Conservation (phyloP, 108 stramenopile species). For the Parmales sp. region DNA sequence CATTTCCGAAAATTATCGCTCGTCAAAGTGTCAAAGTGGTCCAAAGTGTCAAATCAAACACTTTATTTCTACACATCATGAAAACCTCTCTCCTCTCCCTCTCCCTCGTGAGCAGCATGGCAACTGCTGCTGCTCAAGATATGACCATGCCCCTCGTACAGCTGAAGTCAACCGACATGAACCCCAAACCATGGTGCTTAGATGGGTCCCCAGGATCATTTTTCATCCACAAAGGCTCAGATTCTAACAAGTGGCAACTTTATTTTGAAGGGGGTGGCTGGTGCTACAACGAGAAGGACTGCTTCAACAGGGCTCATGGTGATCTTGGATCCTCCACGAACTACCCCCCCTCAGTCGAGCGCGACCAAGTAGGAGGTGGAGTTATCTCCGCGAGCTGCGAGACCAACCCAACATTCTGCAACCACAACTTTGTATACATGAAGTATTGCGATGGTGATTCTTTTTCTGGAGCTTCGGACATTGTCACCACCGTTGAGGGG, state of each 20-base stretch:
- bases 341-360: background rate
- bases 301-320: background rate
- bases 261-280: slow-evolving; percentile 5
- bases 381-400: background rate
- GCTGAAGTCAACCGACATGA: no score
- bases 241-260: background rate
- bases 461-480: background rate
- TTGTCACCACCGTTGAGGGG: background rate
- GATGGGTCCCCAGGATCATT: no score
- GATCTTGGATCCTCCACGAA: background rate
- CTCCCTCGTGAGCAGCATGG: no score
- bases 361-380: background rate
- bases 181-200: no score
- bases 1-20: no score
- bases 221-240: no score
- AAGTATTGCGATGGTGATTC: slow-evolving; percentile 4
- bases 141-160: no score
- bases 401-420: background rate
- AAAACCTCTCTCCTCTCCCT: no score
- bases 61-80: no score
- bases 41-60: no score
- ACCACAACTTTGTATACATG: background rate
- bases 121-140: no score
- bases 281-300: slow-evolving; percentile 6
- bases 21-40: no score